A percentile compares a stretch with the other conserved stretches of the same genome.
Conservation (phyloP, 208 protist genomes). For the Trypanosoma theileri region DNA sequence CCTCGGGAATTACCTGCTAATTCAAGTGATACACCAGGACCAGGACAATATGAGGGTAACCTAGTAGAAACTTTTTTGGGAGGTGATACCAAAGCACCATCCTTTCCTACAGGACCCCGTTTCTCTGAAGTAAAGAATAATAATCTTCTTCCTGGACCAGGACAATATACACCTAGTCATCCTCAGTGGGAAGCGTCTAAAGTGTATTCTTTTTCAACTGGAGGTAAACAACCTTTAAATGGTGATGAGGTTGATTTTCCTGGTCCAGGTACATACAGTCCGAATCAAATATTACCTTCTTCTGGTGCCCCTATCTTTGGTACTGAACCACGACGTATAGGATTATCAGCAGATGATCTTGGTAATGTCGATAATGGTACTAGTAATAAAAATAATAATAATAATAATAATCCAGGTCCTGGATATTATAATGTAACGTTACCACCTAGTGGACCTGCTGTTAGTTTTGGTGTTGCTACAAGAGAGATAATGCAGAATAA, state of each 20-base stretch:
- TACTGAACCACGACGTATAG: conserved; percentile 10
- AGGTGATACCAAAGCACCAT: conserved; percentile 1
- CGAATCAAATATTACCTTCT: conserved; percentile 1
- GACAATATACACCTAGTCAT: conserved; percentile 28
- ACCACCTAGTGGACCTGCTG: not conserved
- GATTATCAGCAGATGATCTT: not conserved
- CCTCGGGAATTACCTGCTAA: conserved; percentile 19
- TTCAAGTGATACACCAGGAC: conserved; percentile 22
- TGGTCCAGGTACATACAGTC: conserved; percentile 27
- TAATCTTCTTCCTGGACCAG: conserved; percentile 17
- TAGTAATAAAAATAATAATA: not conserved
- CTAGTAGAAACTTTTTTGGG: not conserved
- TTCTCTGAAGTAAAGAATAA: conserved; percentile 11
- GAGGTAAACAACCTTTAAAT: not conserved
- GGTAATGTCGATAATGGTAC: not conserved
- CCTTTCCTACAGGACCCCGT: conserved; percentile 23
- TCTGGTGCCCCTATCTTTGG: conserved; percentile 9
- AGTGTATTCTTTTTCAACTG: conserved; percentile 27
- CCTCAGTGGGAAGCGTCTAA: conserved; percentile 25
- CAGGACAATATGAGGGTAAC: conserved; percentile 30
- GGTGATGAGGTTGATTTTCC: conserved; percentile 8
- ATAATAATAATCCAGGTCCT: conserved; percentile 14
- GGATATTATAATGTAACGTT: conserved; percentile 20
- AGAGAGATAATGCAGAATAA: not conserved
- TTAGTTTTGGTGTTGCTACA: conserved; percentile 25